Percentiles rank a stretch among this genome's conserved stretches.
Conservation (phyloP, 805 yeast species). For the Lipomyces oligophaga region DNA sequence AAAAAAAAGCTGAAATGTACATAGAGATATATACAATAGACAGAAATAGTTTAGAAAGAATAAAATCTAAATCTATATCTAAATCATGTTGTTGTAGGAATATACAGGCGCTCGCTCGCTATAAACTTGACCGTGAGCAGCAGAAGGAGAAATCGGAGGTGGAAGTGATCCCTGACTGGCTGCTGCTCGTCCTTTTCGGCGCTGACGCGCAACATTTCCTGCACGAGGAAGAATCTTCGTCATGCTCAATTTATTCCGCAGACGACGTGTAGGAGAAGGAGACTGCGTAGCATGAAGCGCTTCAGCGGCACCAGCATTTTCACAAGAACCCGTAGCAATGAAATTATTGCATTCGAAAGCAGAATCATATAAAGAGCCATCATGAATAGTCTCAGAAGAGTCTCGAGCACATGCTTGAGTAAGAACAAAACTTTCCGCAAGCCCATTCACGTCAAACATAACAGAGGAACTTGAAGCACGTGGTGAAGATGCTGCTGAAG, state of each 20-base stretch:
- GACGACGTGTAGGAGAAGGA: slow-evolving; percentile 7
- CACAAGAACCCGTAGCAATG: neutral
- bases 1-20: neutral
- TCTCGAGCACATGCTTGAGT: too few species aligned
- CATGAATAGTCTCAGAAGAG: neutral
- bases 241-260: slow-evolving; percentile 15
- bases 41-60: neutral
- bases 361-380: neutral
- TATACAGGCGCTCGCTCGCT: slow-evolving; percentile 1
- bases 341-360: neutral
- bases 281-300: slow-evolving; percentile 1
- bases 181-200: too few species aligned
- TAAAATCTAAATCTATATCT: too few species aligned
- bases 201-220: slow-evolving; percentile 13
- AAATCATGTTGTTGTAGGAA: too few species aligned
- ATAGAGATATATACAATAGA: neutral
- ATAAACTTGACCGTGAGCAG: neutral
- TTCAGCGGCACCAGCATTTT: neutral
- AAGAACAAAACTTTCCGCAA: neutral
- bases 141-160: neutral
- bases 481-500: slow-evolving; percentile 19
- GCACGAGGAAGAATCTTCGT: slow-evolving; percentile 15
- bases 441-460: neutral
- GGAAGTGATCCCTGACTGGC: too few species aligned
- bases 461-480: slow-evolving; percentile 4